Conservation (phyloP, 2,329 filamentous ascomycete species). For the Claviceps sp. region DNA sequence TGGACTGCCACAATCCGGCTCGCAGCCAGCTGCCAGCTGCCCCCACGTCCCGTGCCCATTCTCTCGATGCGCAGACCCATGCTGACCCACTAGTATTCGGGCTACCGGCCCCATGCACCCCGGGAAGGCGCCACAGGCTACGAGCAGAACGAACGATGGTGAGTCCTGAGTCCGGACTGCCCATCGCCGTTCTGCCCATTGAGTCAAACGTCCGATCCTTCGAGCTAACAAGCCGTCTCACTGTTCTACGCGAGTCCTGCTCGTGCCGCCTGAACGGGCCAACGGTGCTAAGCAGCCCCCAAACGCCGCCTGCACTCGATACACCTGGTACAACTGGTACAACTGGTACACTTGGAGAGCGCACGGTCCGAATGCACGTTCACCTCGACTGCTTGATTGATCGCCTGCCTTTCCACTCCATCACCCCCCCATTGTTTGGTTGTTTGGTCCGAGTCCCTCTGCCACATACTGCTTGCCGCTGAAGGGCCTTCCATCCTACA, state of each 20-base stretch:
- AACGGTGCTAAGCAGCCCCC: slow-evolving; percentile 5
- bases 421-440: neutral
- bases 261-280: slow-evolving; percentile 2
- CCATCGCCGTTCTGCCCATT: neutral
- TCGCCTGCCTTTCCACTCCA: neutral
- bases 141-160: neutral
- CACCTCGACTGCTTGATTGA: neutral
- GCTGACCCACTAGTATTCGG: slow-evolving; percentile 1
- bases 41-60: neutral
- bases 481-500: neutral
- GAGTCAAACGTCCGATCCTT: slow-evolving; percentile 1
- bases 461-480: slow-evolving; percentile 2
- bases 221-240: slow-evolving; percentile 1
- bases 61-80: slow-evolving; percentile 4
- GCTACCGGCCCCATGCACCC: neutral
- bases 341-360: too few species aligned
- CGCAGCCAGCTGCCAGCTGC: neutral
- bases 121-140: neutral
- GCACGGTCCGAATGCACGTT: neutral
- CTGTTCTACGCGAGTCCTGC: neutral
- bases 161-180: neutral
- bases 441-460: neutral
- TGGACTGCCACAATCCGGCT: neutral
- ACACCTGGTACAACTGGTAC: too few species aligned
- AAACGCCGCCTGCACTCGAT: neutral